A percentile compares a stretch with the other conserved stretches of the same genome.
Conservation (phyloP, 2,329 filamentous ascomycete species). For the Colletotrichum magnum region DNA sequence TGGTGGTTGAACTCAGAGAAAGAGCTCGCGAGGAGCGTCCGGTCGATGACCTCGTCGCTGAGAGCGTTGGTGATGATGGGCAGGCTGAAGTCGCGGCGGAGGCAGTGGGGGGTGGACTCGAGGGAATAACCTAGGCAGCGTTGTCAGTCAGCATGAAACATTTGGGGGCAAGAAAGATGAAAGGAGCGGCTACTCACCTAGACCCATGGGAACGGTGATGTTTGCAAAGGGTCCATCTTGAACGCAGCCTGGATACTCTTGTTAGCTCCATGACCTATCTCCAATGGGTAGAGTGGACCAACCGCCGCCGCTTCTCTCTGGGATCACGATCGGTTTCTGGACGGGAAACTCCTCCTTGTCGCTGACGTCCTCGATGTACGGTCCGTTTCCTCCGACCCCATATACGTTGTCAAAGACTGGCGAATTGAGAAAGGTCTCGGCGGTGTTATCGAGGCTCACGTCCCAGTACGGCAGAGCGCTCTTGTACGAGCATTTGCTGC, state of each 20-base stretch:
- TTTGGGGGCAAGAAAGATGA: no score
- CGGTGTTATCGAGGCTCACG: slow-evolving; percentile 33
- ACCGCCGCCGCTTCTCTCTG: neutral
- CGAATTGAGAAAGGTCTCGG: slow-evolving; percentile 32
- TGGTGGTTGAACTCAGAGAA: neutral
- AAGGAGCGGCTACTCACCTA: neutral
- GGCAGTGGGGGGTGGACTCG: slow-evolving; percentile 9
- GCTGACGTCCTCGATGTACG: slow-evolving; percentile 17
- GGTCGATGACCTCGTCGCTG: slow-evolving; percentile 6
- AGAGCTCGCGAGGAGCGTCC: neutral
- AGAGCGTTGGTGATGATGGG: slow-evolving; percentile 16
- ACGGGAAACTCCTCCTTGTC: slow-evolving; percentile 22
- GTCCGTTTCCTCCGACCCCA: slow-evolving; percentile 40
- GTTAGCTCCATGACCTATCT: rapidly evolving
- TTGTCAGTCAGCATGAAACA: neutral
- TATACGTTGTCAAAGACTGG: slow-evolving; percentile 38
- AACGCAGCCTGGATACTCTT: slow-evolving; percentile 4
- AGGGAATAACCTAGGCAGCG: neutral
- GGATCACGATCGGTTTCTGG: slow-evolving; percentile 19
- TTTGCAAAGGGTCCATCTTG: slow-evolving; percentile 26
- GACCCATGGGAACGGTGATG: slow-evolving; percentile 21
- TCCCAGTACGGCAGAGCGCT: slow-evolving; percentile 46
- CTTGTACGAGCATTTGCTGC: slow-evolving; percentile 43
- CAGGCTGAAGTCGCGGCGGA: slow-evolving; percentile 20
- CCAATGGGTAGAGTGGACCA: rapidly evolving